Evolutionary conservation across 2,329 filamentous ascomycete species (phyloP), one percentile per base, ranked within the genome.

Genomic region (Fusarium coffeatum): DNA sequence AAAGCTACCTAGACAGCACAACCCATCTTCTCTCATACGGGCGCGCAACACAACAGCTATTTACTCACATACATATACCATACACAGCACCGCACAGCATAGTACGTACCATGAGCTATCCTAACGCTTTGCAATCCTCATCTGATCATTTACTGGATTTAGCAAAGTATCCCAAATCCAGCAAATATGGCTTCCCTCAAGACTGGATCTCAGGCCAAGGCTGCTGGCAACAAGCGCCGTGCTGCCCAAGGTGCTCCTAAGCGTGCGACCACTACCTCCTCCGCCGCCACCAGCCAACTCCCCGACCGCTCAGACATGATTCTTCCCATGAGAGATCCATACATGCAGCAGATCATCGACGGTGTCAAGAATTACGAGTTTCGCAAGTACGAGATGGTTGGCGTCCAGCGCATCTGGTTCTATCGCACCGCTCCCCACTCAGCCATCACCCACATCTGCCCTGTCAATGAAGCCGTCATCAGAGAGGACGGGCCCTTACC

Each of bases 401-500:
- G 34, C 8, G 1, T 37, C 9, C 34, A 37, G 16, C 34, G 34
- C 18, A n/a, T 37, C 3, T 37, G 34, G 34, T 37, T 37, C 34
- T 37, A 37, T n/a, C 34, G 34, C 16, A 37, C 68, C 1, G 71
- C 72, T 4, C 75, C 74, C 1, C 63, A 73, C 51, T 76, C 75
- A 1, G 57, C 65, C 64, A 69, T 75, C 16, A 77, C 72, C 1
- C 76, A 77, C 48, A 64, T 76, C 32, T 76, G 72, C 56, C 57
- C 72, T 1, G 69, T 73, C 2, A 48, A 58, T 27, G 43, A 64
- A 22, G 72, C 67, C 2, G 42, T 20, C 7, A 76, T 67, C 1
- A 62, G 74, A 55, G 69, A 68, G 48, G 4, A 61, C 0, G 64
- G 46, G 9, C 68, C 62, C 0, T 53, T 76, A 0, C 51, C 49